Percentiles rank a stretch among this genome's conserved stretches.
phyloP scores from a whole-genome alignment of 2,329 filamentous ascomycete species.

The Sphaerulina musiva region DNA sequence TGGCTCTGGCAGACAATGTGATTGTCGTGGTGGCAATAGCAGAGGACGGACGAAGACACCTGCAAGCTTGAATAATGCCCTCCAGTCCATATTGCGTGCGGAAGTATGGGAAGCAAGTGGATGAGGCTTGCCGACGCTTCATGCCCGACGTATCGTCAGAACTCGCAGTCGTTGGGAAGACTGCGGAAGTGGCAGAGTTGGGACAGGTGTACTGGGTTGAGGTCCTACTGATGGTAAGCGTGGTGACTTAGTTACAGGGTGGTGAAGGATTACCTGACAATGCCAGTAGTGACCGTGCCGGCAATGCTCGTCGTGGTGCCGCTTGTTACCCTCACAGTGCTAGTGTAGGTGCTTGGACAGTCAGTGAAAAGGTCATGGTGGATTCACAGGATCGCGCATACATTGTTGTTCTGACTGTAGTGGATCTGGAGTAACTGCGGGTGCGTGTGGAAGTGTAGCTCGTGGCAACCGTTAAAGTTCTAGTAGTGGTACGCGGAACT shows the following conservation, averaged over 20 bases:
- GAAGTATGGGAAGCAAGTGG: neutral
- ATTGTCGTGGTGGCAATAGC: neutral
- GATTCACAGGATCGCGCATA: neutral
- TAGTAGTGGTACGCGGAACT: neutral
- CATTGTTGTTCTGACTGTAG: conserved; percentile 2
- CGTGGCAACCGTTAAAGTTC: neutral
- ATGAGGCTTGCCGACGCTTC: neutral
- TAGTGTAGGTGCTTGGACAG: conserved; percentile 1
- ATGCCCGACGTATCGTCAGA: neutral
- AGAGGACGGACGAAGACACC: conserved; percentile 1
- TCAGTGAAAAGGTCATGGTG: neutral
- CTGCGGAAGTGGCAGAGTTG: neutral
- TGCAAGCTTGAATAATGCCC: conserved; percentile 1
- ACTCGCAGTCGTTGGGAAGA: neutral
- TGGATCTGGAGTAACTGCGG: neutral
- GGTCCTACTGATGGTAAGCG: neutral
- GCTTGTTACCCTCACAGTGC: conserved; percentile 4
- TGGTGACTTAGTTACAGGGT: neutral
- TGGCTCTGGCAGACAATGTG: neutral
- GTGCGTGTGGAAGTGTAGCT: neutral
- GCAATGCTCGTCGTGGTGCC: conserved; percentile 3
- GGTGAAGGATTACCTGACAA: neutral
- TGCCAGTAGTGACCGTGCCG: neutral
- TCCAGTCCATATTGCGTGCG: neutral
- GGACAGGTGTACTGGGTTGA: conserved; percentile 5